phyloP scores from a whole-genome alignment of 1,284 basidiomycete genomes.

The Cystobasidium slooffiae region DNA sequence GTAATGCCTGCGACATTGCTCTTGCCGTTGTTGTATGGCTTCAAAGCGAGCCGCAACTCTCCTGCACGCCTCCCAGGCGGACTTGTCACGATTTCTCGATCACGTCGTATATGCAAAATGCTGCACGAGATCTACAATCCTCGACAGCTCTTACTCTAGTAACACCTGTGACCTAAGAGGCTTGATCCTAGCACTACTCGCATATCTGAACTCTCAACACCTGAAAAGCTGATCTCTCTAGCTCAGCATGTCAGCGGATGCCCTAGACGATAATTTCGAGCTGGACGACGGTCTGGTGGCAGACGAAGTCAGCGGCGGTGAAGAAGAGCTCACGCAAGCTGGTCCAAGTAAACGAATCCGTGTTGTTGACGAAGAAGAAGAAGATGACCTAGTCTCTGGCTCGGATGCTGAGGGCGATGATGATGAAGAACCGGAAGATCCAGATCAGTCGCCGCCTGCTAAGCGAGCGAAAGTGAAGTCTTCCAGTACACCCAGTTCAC shows the following conservation, averaged over 20 bases:
- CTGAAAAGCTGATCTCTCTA: not conserved
- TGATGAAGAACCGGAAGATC: constrained; percentile 7
- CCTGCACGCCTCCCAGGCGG: not conserved
- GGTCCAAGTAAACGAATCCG: constrained; percentile 9
- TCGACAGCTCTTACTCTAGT: not conserved
- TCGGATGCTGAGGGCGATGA: constrained; percentile 23
- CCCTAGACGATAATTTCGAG: constrained; percentile 42
- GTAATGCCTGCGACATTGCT: constrained; percentile 19
- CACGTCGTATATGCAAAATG: constrained; percentile 5
- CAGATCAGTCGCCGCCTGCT: constrained; percentile 13
- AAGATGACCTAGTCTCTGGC: constrained; percentile 23
- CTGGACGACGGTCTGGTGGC: constrained; percentile 38
- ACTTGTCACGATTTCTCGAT: constrained; percentile 11
- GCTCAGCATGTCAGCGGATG: constrained; percentile 32
- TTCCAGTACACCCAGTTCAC: not conserved
- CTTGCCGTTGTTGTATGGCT: constrained; percentile 7
- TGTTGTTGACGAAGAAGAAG: constrained; percentile 16
- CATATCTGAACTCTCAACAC: no score
- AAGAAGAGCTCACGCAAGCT: constrained; percentile 22
- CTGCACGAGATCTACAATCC: not conserved
- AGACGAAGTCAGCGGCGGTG: constrained; percentile 18
- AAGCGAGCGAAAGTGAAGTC: constrained; percentile 2
- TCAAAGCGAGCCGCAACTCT: no score
- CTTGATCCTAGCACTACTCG: not conserved
- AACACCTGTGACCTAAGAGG: not conserved